Evolutionary conservation across 345 rosid genomes (phyloP), one percentile per base, ranked within the genome.

Genomic region (Linum trigynum): DNA sequence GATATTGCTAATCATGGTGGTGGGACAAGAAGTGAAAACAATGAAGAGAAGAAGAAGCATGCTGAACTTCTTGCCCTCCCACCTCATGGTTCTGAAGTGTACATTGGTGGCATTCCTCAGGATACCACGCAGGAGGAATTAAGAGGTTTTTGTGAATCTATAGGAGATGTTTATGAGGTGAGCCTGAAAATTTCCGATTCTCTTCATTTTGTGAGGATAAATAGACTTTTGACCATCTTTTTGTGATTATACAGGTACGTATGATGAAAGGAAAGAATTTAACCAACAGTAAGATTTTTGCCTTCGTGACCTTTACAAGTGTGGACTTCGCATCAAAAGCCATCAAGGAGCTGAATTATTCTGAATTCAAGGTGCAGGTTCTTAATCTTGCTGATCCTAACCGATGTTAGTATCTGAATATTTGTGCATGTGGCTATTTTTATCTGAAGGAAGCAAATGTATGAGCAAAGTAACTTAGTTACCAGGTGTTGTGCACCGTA

Each of bases 61-160:
- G 83, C 42, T 32, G 86, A 90, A 67, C 97, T 92, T 60, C 77
- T 92, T n/a, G 76, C 95, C 7, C 90, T 80, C 71, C 98, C 98
- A 67, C 88, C 97, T 17, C 98, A 90, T 76, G 97, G 96, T 39
- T 86, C 99, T 42, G 92, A 90, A 80, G 88, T 90, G 57, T 92
- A 88, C 70, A 77, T 92, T 5, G 97, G 99, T 39, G 86, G 95
- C 17, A 79, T 92, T 75, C 96, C 95, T 66, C 78, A 77, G 59
- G 84, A 85, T 78, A 79, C 82, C 70, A 71, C 92, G 59, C 90
- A 92, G 69, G 83, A 82, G 17, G 96, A 92, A 58, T 71, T 90
- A 69, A 85, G 74, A 76, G 66, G 72, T 65, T 85, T 92, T 69
- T 92, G 96, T 67, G 85, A 85, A 74, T 84, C 96, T 50, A 70